Evolutionary conservation across 1,284 basidiomycete species (phyloP).

Genomic region (Anthracocystis walkeri): DNA sequence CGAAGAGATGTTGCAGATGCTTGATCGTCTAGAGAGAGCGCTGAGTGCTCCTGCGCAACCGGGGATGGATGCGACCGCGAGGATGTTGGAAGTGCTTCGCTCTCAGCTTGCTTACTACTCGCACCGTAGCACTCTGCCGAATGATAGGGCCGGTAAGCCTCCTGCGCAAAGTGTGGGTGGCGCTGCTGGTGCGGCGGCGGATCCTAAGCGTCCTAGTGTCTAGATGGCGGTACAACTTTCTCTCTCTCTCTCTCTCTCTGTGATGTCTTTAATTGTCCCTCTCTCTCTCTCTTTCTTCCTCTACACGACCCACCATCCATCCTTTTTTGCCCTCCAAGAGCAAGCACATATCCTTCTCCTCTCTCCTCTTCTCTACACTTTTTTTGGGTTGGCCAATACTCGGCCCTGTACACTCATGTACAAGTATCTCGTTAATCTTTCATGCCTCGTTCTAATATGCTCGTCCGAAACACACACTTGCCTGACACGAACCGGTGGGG

Average conservation of each 20-base stretch:
- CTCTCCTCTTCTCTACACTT: too few relatives aligned
- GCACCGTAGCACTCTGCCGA: constrained; percentile 7
- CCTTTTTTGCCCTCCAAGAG: not conserved
- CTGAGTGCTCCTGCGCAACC: constrained; percentile 23
- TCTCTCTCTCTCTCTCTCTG: not conserved
- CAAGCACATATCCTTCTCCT: not conserved
- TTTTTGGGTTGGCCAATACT: not conserved
- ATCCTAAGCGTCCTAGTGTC: constrained; percentile 21
- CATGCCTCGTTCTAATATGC: too few relatives aligned
- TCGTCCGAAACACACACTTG: not conserved
- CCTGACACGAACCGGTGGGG: not conserved
- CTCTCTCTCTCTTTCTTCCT: not conserved
- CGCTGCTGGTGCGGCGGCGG: constrained; percentile 2
- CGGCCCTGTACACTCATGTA: constrained; percentile 25
- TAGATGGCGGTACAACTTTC: not conserved
- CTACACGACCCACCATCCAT: not conserved
- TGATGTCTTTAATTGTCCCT: not conserved
- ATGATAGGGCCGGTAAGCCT: constrained; percentile 9
- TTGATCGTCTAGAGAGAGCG: constrained; percentile 37
- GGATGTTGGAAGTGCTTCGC: constrained; percentile 30
- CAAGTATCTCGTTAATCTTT: constrained; percentile 15
- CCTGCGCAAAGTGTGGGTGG: not conserved
- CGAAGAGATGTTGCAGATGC: constrained; percentile 41
- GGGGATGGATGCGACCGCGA: constrained; percentile 25
- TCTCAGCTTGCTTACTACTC: constrained; percentile 36